Evolutionary conservation across 2,329 filamentous ascomycete genomes (phyloP).

Genomic region (Monosporascus sp.): DNA sequence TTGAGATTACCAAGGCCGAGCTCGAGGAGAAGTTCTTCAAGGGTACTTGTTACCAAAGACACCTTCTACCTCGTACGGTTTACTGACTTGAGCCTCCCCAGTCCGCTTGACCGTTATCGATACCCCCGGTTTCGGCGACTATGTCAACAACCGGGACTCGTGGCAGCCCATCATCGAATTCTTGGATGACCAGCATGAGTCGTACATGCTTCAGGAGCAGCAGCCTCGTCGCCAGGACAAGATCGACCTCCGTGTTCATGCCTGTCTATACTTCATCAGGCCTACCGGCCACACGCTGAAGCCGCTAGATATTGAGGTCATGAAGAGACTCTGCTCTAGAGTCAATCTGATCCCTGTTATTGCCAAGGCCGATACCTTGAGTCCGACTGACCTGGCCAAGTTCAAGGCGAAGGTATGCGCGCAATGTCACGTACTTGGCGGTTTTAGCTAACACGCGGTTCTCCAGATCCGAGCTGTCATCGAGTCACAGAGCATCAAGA

Average conservation of each 20-base stretch:
- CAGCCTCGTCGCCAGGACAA: conserved; percentile 97
- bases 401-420: conserved; percentile 88
- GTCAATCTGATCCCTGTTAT: conserved; percentile 98
- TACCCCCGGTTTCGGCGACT: conserved; percentile 98
- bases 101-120: conserved; percentile 98
- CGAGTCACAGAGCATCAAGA: conserved; percentile 98
- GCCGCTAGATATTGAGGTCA: conserved; percentile 98
- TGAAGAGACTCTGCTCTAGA: conserved; percentile 97
- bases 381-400: conserved; percentile 80
- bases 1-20: conserved; percentile 99
- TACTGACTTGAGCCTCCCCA: conserved; percentile 34
- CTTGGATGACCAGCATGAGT: conserved; percentile 99
- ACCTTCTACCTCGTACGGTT: conserved; percentile 9
- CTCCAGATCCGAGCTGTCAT: conserved; percentile 85
- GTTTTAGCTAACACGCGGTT: conserved; percentile 2
- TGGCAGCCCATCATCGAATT: conserved; percentile 99
- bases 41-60: conserved; percentile 49
- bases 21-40: conserved; percentile 99
- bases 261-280: conserved; percentile 98
- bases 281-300: conserved; percentile 98
- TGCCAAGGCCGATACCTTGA: conserved; percentile 97
- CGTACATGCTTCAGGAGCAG: conserved; percentile 99
- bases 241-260: conserved; percentile 97
- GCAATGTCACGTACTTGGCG: conserved; percentile 2
- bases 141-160: conserved; percentile 99